Conservation (phyloP, 192 early-diverging fungal genomes). For the Irineochytrium annulatum region DNA sequence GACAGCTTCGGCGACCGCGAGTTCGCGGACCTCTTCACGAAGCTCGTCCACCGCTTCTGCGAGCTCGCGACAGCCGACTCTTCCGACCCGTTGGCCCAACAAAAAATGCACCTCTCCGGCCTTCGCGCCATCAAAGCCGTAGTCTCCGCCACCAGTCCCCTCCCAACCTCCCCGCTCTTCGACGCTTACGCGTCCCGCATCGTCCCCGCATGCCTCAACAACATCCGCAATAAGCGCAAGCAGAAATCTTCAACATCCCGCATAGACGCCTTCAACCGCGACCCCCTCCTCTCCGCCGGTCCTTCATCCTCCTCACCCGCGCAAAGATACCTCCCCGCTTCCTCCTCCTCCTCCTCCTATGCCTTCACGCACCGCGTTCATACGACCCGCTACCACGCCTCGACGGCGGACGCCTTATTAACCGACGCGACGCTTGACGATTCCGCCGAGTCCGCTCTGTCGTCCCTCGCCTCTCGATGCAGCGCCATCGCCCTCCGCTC, state of each 20-base stretch:
- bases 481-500: constrained; percentile 1
- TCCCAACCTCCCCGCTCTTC: constrained; percentile 14
- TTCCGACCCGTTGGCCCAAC: constrained; percentile 12
- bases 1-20: constrained; percentile 68
- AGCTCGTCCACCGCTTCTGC: constrained; percentile 33
- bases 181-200: constrained; percentile 23
- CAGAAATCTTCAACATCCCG: too few species aligned
- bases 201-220: constrained; percentile 34
- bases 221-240: constrained; percentile 23
- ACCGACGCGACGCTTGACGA: constrained; percentile 24
- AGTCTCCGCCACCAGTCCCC: constrained; percentile 18
- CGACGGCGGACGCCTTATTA: constrained; percentile 31
- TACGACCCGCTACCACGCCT: too few species aligned
- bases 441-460: constrained; percentile 8
- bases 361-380: too few species aligned
- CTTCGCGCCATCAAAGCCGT: constrained; percentile 37
- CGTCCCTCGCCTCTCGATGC: neutral
- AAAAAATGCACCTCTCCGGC: constrained; percentile 38
- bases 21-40: constrained; percentile 31
- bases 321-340: too few species aligned
- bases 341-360: too few species aligned
- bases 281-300: neutral
- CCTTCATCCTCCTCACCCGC: too few species aligned
- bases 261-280: too few species aligned
- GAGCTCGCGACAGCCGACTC: constrained; percentile 8